Evolutionary conservation across 2,329 filamentous ascomycete genomes (phyloP), one percentile per base, ranked within the genome.

Genomic region (Didymella keratinophila): DNA sequence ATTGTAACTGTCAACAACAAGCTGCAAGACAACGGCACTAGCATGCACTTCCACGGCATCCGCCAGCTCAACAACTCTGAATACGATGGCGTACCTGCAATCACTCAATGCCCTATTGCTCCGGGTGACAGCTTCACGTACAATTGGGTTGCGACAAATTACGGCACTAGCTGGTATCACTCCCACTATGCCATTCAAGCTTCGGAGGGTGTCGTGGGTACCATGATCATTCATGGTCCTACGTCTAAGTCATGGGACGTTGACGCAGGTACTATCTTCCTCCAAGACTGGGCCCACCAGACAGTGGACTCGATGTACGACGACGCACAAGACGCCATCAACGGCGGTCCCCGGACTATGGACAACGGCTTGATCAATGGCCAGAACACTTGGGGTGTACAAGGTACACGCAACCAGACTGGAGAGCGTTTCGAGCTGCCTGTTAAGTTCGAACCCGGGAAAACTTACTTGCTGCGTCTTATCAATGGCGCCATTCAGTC

Each of bases 281-380:
- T 78, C 14, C 68, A 62, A 25, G 76, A 78, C 52, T 78, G 76
- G 76, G 70, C 61, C 44, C 77, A 79, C 61, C 52, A 66, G n/a
- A 68, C 74, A 20, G 67, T 69, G 23, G 70, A 76, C 46, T 61
- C 65, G 10, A 66, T 74, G 61, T 76, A 71, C 47, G 54, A 63
- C 49, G 27, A 37, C 11, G 67, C 69, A 9, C 56, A 71, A 36
- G 54, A 71, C 67, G 25, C 58, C 71, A 49, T 51, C 23, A 52
- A 43, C 10, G 39, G 36, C n/a, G n/a, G 36, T 2, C 36, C 36
- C n/a, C 5, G 9, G n/a, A 39, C 36, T 7, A 39, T 39, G n/a
- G 36, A 39, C n/a, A 39, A 39, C 18, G 36, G 36, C 36, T 39
- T 39, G 36, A 39, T 39, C n/a, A 39, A 39, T 5, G n/a, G n/a